Evolutionary conservation across 2,329 filamentous ascomycete genomes (phyloP).

Genomic region (Botrytis byssoidea): DNA sequence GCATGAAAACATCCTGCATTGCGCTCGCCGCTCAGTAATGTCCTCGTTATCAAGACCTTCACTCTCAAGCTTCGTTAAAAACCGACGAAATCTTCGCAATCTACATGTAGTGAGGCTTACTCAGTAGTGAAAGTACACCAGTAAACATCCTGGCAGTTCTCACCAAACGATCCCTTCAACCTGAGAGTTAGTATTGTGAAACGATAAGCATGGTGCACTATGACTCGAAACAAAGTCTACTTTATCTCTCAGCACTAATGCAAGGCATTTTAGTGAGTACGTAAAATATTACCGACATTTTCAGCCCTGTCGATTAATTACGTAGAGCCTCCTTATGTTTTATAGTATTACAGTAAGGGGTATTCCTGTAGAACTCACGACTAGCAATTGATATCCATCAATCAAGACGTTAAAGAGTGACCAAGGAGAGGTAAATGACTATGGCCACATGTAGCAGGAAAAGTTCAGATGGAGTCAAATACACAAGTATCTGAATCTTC

Average conservation of each 20-base stretch:
- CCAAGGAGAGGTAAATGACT: not conserved
- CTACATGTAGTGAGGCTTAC: not conserved
- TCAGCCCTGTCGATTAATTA: not conserved
- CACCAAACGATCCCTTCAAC: not conserved
- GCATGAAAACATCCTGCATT: not conserved
- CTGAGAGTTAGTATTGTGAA: not conserved
- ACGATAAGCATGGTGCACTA: not conserved
- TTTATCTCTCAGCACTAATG: not conserved
- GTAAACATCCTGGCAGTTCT: not conserved
- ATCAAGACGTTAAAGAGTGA: not conserved
- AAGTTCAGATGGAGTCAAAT: not conserved
- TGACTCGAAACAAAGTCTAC: not conserved
- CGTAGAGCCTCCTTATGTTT: not conserved
- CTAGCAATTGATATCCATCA: not conserved
- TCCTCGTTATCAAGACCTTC: not conserved
- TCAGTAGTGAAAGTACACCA: not conserved
- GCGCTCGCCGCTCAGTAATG: not conserved
- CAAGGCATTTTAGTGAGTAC: not conserved
- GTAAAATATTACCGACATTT: not conserved
- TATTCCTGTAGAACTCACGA: not conserved
- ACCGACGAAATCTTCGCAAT: not conserved
- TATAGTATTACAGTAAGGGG: not conserved
- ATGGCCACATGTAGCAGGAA: not conserved
- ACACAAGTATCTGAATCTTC: not conserved
- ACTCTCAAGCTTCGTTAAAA: not conserved